Evolutionary conservation across 2,329 filamentous ascomycete genomes (phyloP), one percentile per base, ranked within the genome.

Genomic region (Cladobotryum protrusum): DNA sequence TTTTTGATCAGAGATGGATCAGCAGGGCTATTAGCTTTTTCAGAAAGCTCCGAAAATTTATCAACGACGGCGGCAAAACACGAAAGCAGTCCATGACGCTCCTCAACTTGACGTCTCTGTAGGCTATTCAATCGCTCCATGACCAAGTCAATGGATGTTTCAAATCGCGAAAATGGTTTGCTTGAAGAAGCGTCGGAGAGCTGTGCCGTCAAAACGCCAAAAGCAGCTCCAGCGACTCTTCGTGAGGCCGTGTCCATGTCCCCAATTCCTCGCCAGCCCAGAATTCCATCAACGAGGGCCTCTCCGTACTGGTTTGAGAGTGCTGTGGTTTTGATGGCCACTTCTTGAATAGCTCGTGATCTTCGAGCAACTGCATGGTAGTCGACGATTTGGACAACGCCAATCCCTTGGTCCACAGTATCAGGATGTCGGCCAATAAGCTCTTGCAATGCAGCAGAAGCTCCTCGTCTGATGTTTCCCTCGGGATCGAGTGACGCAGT

Each of bases 291-390:
- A 8, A 89, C 69, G 3, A 96, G 69, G 1, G 86, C 83, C 43
- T 77, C 73, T 64, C 88, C 88, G 52, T 84, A 84, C 54, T 87
- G 89, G 1, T 72, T 59, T 29, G 83, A 80, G 5, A 97, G 70
- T n/a, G 70, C 72, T 0, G 87, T 81, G 1, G 86, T 86, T 35
- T 77, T 77, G 12, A 82, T 71, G 0, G 88, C 83, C 11, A 97
- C 89, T 43, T 91, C 81, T 37, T 83, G 77, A 59, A 96, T 85
- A 3, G 91, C 92, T 56, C 88, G 80, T 14, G 87, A 85, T 19
- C 92, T 80, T n/a, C 95, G 77, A 3, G 93, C 92, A 17, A 99
- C 90, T 35, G 89, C 82, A 64, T 96, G 90, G 62, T 96, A 99
- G 63, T 99, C 93, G 1, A 97, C 88, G 2, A 81, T 79, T 63